phyloP scores from a whole-genome alignment of 129 eudicot genomes.

The Centella asiatica region DNA sequence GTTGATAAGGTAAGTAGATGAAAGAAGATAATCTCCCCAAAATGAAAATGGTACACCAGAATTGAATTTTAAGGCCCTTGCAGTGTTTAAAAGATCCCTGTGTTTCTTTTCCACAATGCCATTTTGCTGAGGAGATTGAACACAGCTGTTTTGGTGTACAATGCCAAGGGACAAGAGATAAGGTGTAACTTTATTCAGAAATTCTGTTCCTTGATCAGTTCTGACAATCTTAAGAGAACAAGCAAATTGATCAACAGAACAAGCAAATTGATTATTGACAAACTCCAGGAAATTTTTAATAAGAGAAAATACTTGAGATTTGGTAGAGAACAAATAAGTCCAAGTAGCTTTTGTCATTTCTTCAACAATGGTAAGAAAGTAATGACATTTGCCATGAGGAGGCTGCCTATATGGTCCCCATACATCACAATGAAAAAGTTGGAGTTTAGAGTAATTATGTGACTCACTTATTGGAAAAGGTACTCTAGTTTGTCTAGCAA shows the following conservation, averaged over 20 bases:
- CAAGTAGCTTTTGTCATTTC: background rate
- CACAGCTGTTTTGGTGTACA: background rate
- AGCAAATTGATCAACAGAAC: background rate
- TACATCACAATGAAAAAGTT: background rate
- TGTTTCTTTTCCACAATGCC: background rate
- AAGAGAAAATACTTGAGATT: background rate
- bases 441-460: background rate
- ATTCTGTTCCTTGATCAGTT: background rate
- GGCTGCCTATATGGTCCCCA: background rate
- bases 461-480: background rate
- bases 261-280: background rate
- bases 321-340: background rate
- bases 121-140: too few species aligned
- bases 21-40: too few species aligned
- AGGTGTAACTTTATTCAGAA: background rate
- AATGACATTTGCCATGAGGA: background rate
- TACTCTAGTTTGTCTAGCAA: background rate
- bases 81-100: too few species aligned
- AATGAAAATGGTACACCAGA: too few species aligned
- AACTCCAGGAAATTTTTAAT: background rate
- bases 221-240: background rate
- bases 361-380: background rate
- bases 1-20: too few species aligned
- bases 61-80: too few species aligned
- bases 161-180: background rate